Conservation (phyloP, 2,329 filamentous ascomycete genomes). For the Knoxdaviesia proteae region DNA sequence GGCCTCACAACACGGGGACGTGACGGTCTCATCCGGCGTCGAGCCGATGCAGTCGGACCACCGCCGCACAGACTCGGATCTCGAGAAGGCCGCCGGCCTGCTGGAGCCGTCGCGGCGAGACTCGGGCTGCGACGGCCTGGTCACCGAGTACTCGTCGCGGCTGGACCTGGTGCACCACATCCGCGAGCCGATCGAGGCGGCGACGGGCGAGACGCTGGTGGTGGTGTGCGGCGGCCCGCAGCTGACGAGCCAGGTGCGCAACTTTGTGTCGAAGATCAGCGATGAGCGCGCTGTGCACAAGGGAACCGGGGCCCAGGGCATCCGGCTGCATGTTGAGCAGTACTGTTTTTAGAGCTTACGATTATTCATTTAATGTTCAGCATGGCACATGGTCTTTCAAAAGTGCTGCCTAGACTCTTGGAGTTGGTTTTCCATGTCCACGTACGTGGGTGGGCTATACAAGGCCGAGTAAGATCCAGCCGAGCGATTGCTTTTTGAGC, state of each 20-base stretch:
- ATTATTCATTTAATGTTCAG: not conserved
- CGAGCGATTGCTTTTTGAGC: not conserved
- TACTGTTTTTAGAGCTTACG: conserved; percentile 24
- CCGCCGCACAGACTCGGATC: conserved; percentile 1
- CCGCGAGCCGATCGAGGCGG: conserved; percentile 30
- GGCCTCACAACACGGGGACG: not conserved
- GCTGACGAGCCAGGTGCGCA: conserved; percentile 30
- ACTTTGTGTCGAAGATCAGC: conserved; percentile 31
- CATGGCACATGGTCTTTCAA: not conserved
- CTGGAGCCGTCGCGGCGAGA: not conserved
- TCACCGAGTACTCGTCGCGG: conserved; percentile 23
- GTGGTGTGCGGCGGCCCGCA: conserved; percentile 37
- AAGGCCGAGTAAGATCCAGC: too few species aligned
- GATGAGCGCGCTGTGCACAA: conserved; percentile 44
- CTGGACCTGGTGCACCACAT: conserved; percentile 32
- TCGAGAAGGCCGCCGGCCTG: not conserved
- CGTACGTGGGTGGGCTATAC: not conserved
- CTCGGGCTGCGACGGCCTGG: conserved; percentile 9
- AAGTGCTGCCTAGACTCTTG: not conserved
- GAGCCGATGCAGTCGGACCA: not conserved
- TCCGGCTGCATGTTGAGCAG: conserved; percentile 38
- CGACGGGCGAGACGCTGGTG: conserved; percentile 38
- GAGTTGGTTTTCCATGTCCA: not conserved
- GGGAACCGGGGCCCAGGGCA: conserved; percentile 41
- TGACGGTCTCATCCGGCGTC: not conserved